Evolutionary conservation across 2,329 filamentous ascomycete species (phyloP).

Genomic region (Dactylellina haptotyla): DNA sequence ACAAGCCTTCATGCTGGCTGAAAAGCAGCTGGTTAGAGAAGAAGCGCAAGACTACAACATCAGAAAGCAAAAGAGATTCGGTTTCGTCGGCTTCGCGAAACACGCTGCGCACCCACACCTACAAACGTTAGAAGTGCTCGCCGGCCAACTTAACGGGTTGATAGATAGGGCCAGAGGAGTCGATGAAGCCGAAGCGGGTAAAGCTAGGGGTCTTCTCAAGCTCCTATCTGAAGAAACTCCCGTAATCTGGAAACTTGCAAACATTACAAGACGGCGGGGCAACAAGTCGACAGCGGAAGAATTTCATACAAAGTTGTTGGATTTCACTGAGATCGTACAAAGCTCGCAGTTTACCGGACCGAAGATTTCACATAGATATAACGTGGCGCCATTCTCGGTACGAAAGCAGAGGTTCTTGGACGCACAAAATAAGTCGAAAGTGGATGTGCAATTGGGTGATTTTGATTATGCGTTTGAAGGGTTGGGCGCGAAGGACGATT

Average conservation of each 20-base stretch:
- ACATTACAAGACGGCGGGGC: constrained; percentile 2
- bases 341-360: background rate
- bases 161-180: background rate
- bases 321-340: constrained; percentile 11
- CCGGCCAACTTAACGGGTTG: constrained; percentile 25
- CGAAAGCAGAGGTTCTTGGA: background rate
- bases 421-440: background rate
- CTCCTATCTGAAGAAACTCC: constrained; percentile 1
- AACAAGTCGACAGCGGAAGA: background rate
- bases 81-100: constrained; percentile 36
- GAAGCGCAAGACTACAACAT: constrained; percentile 15
- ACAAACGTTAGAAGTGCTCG: constrained; percentile 19
- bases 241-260: constrained; percentile 25
- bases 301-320: constrained; percentile 19
- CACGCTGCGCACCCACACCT: constrained; percentile 44
- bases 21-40: constrained; percentile 32
- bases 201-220: constrained; percentile 14
- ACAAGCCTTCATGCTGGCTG: constrained; percentile 29
- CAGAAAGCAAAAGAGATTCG: constrained; percentile 25
- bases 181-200: constrained; percentile 11
- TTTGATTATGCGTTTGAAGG: constrained; percentile 10
- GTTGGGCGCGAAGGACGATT: background rate
- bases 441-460: constrained; percentile 6
- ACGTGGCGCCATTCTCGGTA: constrained; percentile 5
- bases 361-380: constrained; percentile 20